Percentiles rank a stretch among this genome's conserved stretches.
Evolutionary conservation across 2,329 filamentous ascomycete genomes (phyloP).

Genomic region (Juglanconis sp.): DNA sequence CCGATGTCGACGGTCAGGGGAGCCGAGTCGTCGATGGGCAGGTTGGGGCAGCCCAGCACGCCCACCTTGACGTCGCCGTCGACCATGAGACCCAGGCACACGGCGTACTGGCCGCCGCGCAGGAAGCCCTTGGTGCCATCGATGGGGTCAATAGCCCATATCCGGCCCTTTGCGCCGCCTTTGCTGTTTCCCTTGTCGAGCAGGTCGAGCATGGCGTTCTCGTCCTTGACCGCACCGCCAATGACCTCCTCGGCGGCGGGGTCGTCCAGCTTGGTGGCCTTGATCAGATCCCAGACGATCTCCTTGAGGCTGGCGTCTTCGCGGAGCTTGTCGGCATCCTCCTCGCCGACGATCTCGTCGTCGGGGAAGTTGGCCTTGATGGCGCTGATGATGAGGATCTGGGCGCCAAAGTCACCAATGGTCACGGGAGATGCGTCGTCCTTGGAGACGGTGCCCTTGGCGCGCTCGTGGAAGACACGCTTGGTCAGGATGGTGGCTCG

Average conservation of each 20-base stretch:
- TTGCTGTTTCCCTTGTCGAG: conserved; percentile 67
- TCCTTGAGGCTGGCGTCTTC: conserved; percentile 66
- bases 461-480: conserved; percentile 68
- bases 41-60: conserved; percentile 91
- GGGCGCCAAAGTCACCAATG: conserved; percentile 95
- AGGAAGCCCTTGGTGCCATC: conserved; percentile 98
- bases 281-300: conserved; percentile 82
- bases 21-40: conserved; percentile 79
- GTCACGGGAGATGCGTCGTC: conserved; percentile 96
- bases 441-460: conserved; percentile 92
- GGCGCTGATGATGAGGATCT: conserved; percentile 91
- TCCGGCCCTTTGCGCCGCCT: conserved; percentile 71
- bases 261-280: conserved; percentile 66
- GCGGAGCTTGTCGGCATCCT: conserved; percentile 80
- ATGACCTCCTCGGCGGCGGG: conserved; percentile 61
- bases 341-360: conserved; percentile 91
- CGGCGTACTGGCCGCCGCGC: conserved; percentile 92
- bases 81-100: conserved; percentile 87
- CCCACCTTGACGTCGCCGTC: conserved; percentile 93
- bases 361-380: conserved; percentile 85
- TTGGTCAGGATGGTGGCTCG: conserved; percentile 59
- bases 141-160: conserved; percentile 97
- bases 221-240: conserved; percentile 61
- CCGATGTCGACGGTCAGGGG: conserved; percentile 70
- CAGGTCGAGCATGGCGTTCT: conserved; percentile 60